A percentile compares a stretch with the other conserved stretches of the same genome.
phyloP scores from a whole-genome alignment of 352 stramenopile genomes.

The Globisporangium nodosum region DNA sequence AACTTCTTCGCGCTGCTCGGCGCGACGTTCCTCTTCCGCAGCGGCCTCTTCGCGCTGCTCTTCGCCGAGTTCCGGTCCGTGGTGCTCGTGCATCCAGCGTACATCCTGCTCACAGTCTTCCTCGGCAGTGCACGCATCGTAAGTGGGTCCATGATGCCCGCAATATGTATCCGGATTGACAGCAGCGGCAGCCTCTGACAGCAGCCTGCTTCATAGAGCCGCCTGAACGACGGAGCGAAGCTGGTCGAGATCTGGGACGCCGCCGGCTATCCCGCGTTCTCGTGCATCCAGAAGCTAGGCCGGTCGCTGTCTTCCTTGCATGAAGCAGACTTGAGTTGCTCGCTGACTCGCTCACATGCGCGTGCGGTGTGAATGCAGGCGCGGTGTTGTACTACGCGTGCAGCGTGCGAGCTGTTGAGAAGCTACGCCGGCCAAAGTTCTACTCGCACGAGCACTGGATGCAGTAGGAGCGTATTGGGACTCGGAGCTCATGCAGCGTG shows the following conservation, averaged over 20 bases:
- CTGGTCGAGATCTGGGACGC: constrained; percentile 42
- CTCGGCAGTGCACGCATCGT: constrained; percentile 36
- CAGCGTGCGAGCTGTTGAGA: constrained; percentile 42
- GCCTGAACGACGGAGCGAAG: constrained; percentile 21
- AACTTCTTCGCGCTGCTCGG: constrained; percentile 55
- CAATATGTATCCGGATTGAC: neutral
- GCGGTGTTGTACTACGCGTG: constrained; percentile 47
- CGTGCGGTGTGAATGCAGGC: constrained; percentile 13
- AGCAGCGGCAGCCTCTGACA: neutral
- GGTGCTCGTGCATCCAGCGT: constrained; percentile 38
- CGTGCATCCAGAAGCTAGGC: constrained; percentile 55
- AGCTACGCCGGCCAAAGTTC: constrained; percentile 46
- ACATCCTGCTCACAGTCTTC: constrained; percentile 45
- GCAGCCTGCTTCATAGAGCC: constrained; percentile 17
- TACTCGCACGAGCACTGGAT: constrained; percentile 42
- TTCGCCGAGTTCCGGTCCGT: constrained; percentile 46
- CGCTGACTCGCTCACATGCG: neutral
- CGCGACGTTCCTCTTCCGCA: constrained; percentile 68
- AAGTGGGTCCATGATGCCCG: neutral
- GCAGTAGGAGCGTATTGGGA: neutral
- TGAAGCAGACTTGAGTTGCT: neutral
- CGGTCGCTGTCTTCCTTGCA: neutral
- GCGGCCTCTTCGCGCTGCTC: constrained; percentile 53
- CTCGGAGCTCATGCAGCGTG: neutral
- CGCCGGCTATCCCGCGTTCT: constrained; percentile 33